Percentiles rank a stretch among this genome's conserved stretches.
Conservation (phyloP, 2,329 filamentous ascomycete species). For the Orbilia oligospora region DNA sequence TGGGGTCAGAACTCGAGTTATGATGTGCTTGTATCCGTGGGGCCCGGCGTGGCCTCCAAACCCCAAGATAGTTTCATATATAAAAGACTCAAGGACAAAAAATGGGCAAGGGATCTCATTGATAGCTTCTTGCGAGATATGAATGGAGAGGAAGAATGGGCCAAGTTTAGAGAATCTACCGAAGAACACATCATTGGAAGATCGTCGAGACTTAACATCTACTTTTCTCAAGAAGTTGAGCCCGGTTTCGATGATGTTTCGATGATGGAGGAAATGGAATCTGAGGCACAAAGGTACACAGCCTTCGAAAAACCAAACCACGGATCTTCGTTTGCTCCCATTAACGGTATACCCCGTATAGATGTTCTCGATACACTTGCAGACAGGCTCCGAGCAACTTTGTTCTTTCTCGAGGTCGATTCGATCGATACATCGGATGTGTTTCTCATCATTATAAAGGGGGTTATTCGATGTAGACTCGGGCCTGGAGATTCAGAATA, state of each 20-base stretch:
- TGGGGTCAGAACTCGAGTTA: not conserved
- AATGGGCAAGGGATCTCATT: not conserved
- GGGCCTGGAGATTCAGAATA: not conserved
- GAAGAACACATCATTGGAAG: not conserved
- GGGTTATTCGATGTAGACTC: slow-evolving; percentile 5
- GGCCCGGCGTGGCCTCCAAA: not conserved
- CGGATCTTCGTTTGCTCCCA: not conserved
- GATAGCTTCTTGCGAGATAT: not conserved
- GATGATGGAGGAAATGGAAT: slow-evolving; percentile 4
- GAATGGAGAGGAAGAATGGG: slow-evolving; percentile 22
- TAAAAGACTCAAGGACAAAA: not conserved
- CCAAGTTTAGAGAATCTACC: slow-evolving; percentile 3
- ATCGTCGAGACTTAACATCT: slow-evolving; percentile 14
- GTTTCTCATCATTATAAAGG: not conserved
- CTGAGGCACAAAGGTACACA: not conserved
- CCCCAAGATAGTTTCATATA: not conserved
- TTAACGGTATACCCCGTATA: not conserved
- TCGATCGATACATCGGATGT: not conserved
- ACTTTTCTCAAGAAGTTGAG: not conserved
- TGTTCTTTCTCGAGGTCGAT: slow-evolving; percentile 18
- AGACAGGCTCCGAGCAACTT: slow-evolving; percentile 6
- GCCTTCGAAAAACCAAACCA: not conserved
- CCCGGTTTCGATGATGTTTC: not conserved
- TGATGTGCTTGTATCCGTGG: slow-evolving; percentile 17
- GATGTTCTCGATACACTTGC: not conserved